A percentile compares a stretch with the other conserved stretches of the same genome.
phyloP scores from a whole-genome alignment of 768 basidiomycete species.

The Cyclocybe aegerita region DNA sequence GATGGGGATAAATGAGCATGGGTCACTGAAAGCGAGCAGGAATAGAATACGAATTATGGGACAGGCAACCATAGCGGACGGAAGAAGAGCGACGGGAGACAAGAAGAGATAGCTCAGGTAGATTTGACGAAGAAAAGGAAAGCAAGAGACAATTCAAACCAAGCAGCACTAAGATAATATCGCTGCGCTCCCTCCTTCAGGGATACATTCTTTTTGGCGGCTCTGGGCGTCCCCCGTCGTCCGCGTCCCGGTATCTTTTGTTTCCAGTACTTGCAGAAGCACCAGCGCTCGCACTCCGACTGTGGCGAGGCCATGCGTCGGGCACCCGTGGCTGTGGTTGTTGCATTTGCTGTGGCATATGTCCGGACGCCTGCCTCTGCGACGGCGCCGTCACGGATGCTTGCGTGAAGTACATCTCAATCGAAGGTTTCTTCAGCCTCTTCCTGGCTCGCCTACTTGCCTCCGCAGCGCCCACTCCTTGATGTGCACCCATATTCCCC shows the following conservation, averaged over 20 bases:
- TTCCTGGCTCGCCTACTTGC: slow-evolving; percentile 9
- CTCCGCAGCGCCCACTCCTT: slow-evolving; percentile 8
- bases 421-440: slow-evolving; percentile 35
- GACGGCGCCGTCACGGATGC: slow-evolving; percentile 5
- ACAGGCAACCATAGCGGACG: neutral
- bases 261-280: neutral
- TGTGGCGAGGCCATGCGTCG: neutral
- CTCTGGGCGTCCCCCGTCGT: slow-evolving; percentile 21
- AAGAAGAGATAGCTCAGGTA: neutral
- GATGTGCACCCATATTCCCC: slow-evolving; percentile 17
- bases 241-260: slow-evolving; percentile 23
- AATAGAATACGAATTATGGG: no score
- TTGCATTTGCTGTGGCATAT: neutral
- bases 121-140: neutral
- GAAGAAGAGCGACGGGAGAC: neutral
- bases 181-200: neutral
- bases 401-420: slow-evolving; percentile 47
- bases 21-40: no score
- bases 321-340: neutral
- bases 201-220: slow-evolving; percentile 19
- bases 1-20: no score
- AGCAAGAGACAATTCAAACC: neutral
- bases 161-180: slow-evolving; percentile 1
- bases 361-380: neutral
- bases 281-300: neutral